phyloP scores from a whole-genome alignment of 148 eudicot genomes.

The Nepenthes gracilis region DNA sequence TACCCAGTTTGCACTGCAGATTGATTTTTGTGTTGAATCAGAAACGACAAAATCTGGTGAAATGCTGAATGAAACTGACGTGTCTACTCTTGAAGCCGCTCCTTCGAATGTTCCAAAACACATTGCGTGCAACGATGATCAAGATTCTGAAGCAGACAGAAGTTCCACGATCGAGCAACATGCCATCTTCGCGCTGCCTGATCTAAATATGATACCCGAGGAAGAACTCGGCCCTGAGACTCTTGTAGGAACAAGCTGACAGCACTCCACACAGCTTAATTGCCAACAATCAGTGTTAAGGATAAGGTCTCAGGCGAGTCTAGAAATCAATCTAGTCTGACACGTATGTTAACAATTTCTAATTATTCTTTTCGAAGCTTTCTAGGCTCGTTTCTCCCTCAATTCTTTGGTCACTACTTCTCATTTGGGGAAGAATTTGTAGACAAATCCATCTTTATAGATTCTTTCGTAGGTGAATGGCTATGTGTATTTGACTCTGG shows the following conservation, averaged over 20 bases:
- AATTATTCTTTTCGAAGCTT: no score
- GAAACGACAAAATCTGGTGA: conserved; percentile 1
- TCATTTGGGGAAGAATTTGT: no score
- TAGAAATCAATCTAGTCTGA: no score
- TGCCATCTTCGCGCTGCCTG: conserved; percentile 41
- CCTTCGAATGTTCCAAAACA: conserved; percentile 15
- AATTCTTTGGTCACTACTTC: no score
- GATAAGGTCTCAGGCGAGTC: background rate
- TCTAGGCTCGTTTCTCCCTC: no score
- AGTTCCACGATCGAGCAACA: background rate
- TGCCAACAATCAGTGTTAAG: background rate
- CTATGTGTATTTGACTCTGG: no score
- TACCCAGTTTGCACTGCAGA: conserved; percentile 21
- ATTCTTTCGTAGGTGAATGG: no score
- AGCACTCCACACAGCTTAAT: background rate
- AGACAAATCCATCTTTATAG: no score
- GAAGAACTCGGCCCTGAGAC: conserved; percentile 19
- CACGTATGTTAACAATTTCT: no score
- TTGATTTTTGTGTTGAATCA: conserved; percentile 25
- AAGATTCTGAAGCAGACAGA: background rate
- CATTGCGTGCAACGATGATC: background rate
- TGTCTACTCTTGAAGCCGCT: conserved; percentile 13
- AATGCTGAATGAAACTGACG: background rate
- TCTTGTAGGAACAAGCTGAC: background rate
- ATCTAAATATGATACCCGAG: conserved; percentile 51